Conservation (phyloP, 2,329 filamentous ascomycete species). For the Fusarium sulawesiense region DNA sequence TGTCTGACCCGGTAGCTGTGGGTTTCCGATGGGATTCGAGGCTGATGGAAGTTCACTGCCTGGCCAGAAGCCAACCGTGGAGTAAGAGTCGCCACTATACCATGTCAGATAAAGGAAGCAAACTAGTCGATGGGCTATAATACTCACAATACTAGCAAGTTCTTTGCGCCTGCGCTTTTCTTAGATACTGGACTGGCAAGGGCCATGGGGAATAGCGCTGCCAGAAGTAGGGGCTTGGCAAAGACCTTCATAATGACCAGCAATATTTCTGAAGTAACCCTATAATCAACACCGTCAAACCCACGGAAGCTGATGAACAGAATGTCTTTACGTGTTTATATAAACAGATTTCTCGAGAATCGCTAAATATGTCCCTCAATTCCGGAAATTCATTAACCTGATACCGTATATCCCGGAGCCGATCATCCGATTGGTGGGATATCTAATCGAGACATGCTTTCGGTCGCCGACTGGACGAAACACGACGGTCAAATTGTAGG, state of each 20-base stretch:
- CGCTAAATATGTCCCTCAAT: neutral
- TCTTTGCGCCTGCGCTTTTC: constrained; percentile 3
- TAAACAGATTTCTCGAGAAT: neutral
- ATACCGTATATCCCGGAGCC: constrained; percentile 25
- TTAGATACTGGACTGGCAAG: constrained; percentile 2
- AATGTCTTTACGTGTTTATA: neutral
- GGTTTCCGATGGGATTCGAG: constrained; percentile 33
- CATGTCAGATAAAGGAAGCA: neutral
- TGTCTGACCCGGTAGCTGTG: constrained; percentile 31
- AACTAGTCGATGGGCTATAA: accelerated
- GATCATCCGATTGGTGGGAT: constrained; percentile 24
- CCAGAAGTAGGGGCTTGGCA: neutral
- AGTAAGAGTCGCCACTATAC: constrained; percentile 35
- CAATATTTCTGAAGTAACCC: no score
- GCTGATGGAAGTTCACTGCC: constrained; percentile 24
- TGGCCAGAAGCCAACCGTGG: constrained; percentile 34
- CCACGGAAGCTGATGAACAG: neutral
- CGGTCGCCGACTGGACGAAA: neutral
- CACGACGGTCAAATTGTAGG: neutral
- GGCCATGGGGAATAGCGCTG: neutral
- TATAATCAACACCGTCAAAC: neutral
- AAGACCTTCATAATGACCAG: neutral
- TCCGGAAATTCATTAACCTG: constrained; percentile 2
- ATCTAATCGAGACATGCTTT: neutral
- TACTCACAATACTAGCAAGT: constrained; percentile 23